phyloP scores from a whole-genome alignment of 441 rosid species.

The Oxalis stricta region DNA sequence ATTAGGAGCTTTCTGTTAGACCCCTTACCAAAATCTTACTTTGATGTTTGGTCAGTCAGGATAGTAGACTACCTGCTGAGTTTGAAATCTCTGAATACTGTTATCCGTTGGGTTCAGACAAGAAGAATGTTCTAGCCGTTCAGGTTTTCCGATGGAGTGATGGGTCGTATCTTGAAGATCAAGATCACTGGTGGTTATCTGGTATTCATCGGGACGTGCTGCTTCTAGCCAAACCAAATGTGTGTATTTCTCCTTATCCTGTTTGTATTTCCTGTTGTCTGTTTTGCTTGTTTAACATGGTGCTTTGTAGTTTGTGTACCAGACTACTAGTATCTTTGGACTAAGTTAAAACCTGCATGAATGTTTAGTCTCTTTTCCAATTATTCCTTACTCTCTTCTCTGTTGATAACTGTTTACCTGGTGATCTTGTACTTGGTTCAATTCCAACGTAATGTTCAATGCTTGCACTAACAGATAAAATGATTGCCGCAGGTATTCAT shows the following conservation, averaged over 20 bases:
- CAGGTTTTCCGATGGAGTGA: conserved; percentile 99
- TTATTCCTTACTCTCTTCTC: no score
- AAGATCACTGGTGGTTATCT: conserved; percentile 99
- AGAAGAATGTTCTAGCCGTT: conserved; percentile 83
- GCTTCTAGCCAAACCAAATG: conserved; percentile 95
- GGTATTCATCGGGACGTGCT: conserved; percentile 96
- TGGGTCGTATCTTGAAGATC: conserved; percentile 99
- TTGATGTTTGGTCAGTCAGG: conserved; percentile 58
- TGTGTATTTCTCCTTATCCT: conserved; percentile 12
- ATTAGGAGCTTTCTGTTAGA: neutral
- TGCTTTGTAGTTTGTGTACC: no score
- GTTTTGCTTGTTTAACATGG: no score
- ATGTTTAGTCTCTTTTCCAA: neutral
- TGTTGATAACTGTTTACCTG: neutral
- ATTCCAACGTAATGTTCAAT: neutral
- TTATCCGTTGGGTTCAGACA: conserved; percentile 54
- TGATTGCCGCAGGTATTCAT: conserved; percentile 63
- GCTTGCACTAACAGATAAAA: neutral
- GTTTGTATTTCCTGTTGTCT: neutral
- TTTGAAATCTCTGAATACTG: conserved; percentile 90
- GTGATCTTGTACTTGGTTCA: neutral
- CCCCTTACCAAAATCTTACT: conserved; percentile 13
- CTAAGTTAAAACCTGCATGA: no score
- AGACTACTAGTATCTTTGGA: no score
- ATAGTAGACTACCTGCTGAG: conserved; percentile 95